Evolutionary conservation across 345 rosid species (phyloP).

Genomic region (Salix caprea): DNA sequence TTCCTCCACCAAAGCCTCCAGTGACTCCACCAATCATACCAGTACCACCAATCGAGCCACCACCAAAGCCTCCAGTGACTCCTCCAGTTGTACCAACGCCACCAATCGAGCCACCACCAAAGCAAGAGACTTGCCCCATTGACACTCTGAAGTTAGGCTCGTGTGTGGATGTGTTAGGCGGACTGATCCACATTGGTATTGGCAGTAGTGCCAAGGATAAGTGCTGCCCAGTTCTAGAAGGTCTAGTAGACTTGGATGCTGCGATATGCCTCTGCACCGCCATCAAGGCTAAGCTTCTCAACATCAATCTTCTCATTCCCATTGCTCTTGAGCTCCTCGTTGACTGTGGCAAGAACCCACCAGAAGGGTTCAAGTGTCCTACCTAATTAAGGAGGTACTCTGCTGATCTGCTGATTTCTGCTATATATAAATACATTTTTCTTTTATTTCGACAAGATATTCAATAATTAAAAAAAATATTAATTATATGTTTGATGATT

Average conservation of each 20-base stretch:
- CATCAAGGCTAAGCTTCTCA: conserved; percentile 72
- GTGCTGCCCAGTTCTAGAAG: conserved; percentile 80
- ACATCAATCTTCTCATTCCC: conserved; percentile 59
- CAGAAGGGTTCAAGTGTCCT: conserved; percentile 68
- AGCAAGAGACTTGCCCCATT: conserved; percentile 58
- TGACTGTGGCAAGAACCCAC: conserved; percentile 77
- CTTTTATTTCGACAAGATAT: neutral
- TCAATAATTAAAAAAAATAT: neutral
- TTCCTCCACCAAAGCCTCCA: neutral
- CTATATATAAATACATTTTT: neutral
- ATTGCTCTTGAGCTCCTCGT: conserved; percentile 78
- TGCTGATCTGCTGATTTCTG: neutral
- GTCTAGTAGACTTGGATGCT: conserved; percentile 70
- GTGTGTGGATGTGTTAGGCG: conserved; percentile 86
- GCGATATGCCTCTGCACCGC: conserved; percentile 89
- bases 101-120: conserved; percentile 2
- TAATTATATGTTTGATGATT: neutral
- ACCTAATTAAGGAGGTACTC: conserved; percentile 4
- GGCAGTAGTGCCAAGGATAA: conserved; percentile 66
- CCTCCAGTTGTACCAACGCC: conserved; percentile 16
- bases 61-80: neutral
- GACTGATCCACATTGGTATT: conserved; percentile 64
- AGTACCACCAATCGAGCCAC: neutral
- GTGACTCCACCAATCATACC: neutral
- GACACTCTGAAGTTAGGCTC: conserved; percentile 72